Evolutionary conservation across 2,329 filamentous ascomycete species (phyloP), one percentile per base, ranked within the genome.

Genomic region (Sporothrix brunneoviolacea): DNA sequence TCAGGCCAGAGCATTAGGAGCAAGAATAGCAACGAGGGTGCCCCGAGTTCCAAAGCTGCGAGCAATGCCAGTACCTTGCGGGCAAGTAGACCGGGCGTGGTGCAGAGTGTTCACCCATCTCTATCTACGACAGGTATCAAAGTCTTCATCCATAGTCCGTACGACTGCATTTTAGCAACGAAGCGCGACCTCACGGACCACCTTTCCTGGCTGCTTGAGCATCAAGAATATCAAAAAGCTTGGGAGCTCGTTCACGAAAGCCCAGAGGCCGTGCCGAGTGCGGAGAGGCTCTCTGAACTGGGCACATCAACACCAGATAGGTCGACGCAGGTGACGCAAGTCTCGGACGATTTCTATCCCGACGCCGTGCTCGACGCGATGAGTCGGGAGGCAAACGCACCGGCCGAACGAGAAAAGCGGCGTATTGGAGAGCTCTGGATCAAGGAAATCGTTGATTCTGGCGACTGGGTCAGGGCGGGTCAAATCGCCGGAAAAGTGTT

Each of bases 111-210:
- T 2, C 75, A 84, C 62, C 67, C 78, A 49, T 73, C 73, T 59
- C 65, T 86, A 56, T 60, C 75, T 57, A 76, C 81, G 60, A 72
- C 72, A 45, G 76, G 79, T 2, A 66, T 76, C 59, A 65, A 97
- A 61, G 86, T 98, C 15, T 96, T 96, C 64, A 88, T 98, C 36
- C 90, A 95, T 61, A 96, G 90, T 60, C 93, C 93, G 0, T 98
- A 94, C 62, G 93, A 98, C 67, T 97, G 91, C 60, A 85, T 97
- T n/a, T 72, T 96, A 49, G 88, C 89, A 1, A 88, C 93, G 3
- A 91, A 91, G 63, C 78, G 93, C 58, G 91, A 95, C 61, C 74
- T 95, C 15, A 74, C 82, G 4, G 93, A 98, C 66, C 90, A 95
- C 61, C 71, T 97, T 19, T 72, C 76, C 8, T 98, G 91, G 91